Evolutionary conservation across 176 grass and related monocot species (phyloP).

Genomic region (Ensete glaucum): DNA sequence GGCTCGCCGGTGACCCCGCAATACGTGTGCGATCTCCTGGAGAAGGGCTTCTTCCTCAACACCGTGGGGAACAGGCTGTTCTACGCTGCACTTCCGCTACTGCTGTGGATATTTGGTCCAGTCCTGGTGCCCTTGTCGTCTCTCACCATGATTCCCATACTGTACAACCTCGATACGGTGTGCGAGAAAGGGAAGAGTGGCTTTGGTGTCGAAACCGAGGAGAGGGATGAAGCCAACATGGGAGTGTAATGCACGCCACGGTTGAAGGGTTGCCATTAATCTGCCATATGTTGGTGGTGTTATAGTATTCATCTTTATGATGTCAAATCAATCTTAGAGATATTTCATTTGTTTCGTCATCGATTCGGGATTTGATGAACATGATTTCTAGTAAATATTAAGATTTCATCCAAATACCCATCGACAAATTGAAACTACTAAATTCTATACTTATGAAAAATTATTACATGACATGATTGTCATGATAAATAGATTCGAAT

Average conservation of each 20-base stretch:
- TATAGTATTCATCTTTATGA: neutral
- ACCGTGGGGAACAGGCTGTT: conserved; percentile 50
- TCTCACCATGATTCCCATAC: conserved; percentile 31
- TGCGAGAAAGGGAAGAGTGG: neutral
- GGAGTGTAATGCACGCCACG: neutral
- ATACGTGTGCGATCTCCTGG: conserved; percentile 43
- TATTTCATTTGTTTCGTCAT: too few species aligned
- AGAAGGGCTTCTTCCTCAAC: conserved; percentile 33
- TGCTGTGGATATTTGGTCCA: conserved; percentile 66
- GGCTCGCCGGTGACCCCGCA: conserved; percentile 21
- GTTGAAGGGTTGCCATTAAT: neutral
- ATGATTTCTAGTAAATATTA: too few species aligned
- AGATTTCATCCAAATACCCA: too few species aligned
- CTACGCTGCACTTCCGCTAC: conserved; percentile 42
- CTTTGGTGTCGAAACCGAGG: neutral
- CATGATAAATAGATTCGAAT: too few species aligned
- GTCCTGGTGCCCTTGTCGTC: conserved; percentile 46
- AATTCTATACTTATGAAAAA: too few species aligned
- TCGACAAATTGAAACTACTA: too few species aligned
- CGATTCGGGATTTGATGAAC: too few species aligned
- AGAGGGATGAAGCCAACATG: neutral
- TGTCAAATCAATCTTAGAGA: too few species aligned
- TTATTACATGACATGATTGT: too few species aligned
- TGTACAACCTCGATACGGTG: conserved; percentile 48
- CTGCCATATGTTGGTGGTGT: neutral